phyloP scores from a whole-genome alignment of 202 grass and related monocot species.

The Bolboschoenoplectus hybrid region DNA sequence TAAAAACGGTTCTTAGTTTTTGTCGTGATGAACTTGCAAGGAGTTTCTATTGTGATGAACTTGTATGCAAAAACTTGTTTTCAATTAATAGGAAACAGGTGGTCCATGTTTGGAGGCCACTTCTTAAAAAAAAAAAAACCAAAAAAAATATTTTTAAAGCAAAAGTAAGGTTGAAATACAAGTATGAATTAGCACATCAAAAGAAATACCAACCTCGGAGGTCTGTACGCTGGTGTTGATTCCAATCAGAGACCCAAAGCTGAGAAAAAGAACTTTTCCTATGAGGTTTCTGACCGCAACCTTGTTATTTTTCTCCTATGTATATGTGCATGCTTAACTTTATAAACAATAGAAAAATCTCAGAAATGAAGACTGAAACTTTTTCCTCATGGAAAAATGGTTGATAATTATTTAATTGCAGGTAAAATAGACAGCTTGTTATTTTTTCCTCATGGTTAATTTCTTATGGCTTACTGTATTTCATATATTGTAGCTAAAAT shows the following conservation, averaged over 20 bases:
- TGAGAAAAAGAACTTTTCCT: not conserved
- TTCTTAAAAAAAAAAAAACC: too few relatives aligned
- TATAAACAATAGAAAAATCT: not conserved
- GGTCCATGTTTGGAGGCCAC: too few relatives aligned
- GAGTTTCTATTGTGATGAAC: too few relatives aligned
- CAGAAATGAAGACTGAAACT: not conserved
- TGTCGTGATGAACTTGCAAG: too few relatives aligned
- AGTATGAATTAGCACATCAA: not conserved
- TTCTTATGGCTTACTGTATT: constrained; percentile 1
- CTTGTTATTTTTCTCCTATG: not conserved
- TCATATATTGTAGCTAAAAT: constrained; percentile 22
- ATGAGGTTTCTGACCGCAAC: not conserved
- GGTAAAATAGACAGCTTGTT: too few relatives aligned
- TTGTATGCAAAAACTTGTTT: too few relatives aligned
- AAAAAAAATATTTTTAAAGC: not conserved
- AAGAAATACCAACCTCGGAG: not conserved
- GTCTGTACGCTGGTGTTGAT: not conserved
- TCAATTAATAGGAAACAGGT: too few relatives aligned
- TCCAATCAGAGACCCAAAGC: not conserved
- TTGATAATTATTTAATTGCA: not conserved
- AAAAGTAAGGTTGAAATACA: not conserved
- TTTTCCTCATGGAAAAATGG: not conserved
- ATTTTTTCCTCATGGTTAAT: too few relatives aligned
- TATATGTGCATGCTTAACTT: not conserved
- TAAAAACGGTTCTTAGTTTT: too few relatives aligned